Conservation (phyloP, 768 basidiomycete genomes). For the Tubosaeta brunneosetosa region DNA sequence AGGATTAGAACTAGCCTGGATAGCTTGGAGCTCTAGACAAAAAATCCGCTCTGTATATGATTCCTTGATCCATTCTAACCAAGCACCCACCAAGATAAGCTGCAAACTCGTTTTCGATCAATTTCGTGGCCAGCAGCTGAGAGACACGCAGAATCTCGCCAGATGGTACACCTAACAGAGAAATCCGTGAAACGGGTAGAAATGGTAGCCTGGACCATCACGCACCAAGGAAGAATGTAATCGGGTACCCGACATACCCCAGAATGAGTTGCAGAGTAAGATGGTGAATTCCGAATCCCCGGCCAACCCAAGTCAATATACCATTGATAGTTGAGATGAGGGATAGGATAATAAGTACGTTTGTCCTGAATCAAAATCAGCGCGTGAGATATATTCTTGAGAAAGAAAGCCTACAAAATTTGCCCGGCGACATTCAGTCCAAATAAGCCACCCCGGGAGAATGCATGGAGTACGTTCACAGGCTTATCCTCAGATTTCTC, state of each 20-base stretch:
- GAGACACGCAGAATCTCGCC: slow-evolving; percentile 78
- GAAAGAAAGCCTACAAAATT: slow-evolving; percentile 54
- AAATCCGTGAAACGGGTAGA: slow-evolving; percentile 2
- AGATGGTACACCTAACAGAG: slow-evolving; percentile 59
- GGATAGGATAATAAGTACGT: slow-evolving; percentile 80
- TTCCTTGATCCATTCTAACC: neutral
- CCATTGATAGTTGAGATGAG: slow-evolving; percentile 81
- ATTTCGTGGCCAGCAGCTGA: slow-evolving; percentile 78
- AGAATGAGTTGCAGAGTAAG: slow-evolving; percentile 82
- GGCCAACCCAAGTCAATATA: slow-evolving; percentile 83
- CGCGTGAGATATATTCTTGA: neutral
- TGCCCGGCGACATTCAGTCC: slow-evolving; percentile 85
- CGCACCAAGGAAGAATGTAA: slow-evolving; percentile 68
- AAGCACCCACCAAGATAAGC: slow-evolving; percentile 50
- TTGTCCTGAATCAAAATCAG: slow-evolving; percentile 45
- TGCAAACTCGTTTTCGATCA: slow-evolving; percentile 84
- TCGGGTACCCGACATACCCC: slow-evolving; percentile 84
- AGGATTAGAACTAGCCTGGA: slow-evolving; percentile 47
- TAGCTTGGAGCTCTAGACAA: slow-evolving; percentile 33
- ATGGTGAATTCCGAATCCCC: slow-evolving; percentile 75
- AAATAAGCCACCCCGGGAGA: slow-evolving; percentile 79
- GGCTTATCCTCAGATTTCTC: slow-evolving; percentile 48
- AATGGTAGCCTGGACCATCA: neutral
- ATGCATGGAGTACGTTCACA: slow-evolving; percentile 84
- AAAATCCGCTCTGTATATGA: neutral